Base-by-base conservation (phyloP, 768 basidiomycete genomes). In the Stropharia rugosoannulata region DNA sequence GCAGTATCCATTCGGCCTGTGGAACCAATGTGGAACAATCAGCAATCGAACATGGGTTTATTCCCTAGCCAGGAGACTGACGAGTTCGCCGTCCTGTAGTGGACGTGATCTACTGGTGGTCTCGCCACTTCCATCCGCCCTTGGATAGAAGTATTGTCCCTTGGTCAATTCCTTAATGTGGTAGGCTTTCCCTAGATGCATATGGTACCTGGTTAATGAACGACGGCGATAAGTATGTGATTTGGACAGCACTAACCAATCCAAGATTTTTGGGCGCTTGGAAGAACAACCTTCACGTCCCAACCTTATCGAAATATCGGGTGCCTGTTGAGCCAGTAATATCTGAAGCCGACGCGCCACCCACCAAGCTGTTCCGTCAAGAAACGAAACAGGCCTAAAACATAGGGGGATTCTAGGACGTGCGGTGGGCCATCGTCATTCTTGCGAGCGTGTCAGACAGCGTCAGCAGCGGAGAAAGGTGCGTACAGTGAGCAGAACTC, bases 371-470 rank as follows among this genome's bases (percentile, higher is more conserved):
- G 69, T 50, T 75, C 67, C 5, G 78, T 83, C 47, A 94, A 74
- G 61, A 83, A 75, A 19, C 73, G 76, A 64, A 86, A 90, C 43
- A 93, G 75, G 5, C 85, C 86, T 48, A 86, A 84, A 49, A 91
- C 77, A 66, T 87, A 91, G 0, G 91, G 91, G 1, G 90, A 92
- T 36, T 87, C 85, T 9, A 63, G 60, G 7, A 69, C 59, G 36
- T 83, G 71, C 6, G 91, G 92, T 12, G 91, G 92, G 2, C 91
- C 91, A 63, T 94, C 92, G 64, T 94, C 91, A 67, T 93, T 93
- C 86, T 91, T 49, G 62, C 6, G 54, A 38, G n/a, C 45, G 44
- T 6, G 51, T 41, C 32, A 49, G 41, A 41, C 40, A 48, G 58
- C 46, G 44, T 8, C 36, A 32, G 27, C 42, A 38, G 36, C 27